Conservation (phyloP, 2,329 filamentous ascomycete species). For the Xylariaceae sp. region DNA sequence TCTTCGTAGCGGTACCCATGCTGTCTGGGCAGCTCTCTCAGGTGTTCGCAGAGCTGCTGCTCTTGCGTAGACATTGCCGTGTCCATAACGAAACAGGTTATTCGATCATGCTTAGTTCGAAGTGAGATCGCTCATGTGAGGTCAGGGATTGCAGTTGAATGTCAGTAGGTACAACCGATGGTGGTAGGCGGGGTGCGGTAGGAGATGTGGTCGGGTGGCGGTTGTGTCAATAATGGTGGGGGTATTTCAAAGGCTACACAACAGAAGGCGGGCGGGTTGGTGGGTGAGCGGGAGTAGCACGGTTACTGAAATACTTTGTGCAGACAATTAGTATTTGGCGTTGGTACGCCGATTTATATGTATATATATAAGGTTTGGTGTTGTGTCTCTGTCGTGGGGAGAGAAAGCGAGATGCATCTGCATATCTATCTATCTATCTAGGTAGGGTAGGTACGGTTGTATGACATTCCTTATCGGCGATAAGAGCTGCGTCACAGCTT, state of each 20-base stretch:
- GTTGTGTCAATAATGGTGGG: conserved; percentile 10
- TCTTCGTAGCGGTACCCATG: conserved; percentile 79
- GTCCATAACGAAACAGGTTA: conserved; percentile 52
- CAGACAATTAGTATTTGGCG: no score
- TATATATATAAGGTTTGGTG: not conserved
- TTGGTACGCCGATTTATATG: no score
- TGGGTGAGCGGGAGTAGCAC: no score
- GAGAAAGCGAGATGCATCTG: not conserved
- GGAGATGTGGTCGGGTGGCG: conserved; percentile 4
- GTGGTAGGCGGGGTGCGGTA: conserved; percentile 6
- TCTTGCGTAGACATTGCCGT: conserved; percentile 69
- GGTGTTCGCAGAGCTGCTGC: conserved; percentile 81
- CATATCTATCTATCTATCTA: not conserved
- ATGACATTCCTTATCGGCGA: conserved; percentile 24
- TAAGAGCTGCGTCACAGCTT: conserved; percentile 24
- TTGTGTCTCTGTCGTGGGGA: not conserved
- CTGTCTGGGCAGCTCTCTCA: conserved; percentile 77
- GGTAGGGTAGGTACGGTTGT: not conserved
- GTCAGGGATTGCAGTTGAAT: not conserved
- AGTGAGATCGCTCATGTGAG: not conserved
- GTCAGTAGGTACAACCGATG: no score
- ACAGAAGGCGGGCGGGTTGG: not conserved
- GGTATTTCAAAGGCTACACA: not conserved
- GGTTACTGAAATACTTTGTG: no score
- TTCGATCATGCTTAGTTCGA: conserved; percentile 32